A percentile compares a stretch with the other conserved stretches of the same genome.
These are phyloP conservation scores for Alloascoidea hylecoeti DNA, from an alignment of 805 yeast genomes.

Conservation along the genomic window DNA sequence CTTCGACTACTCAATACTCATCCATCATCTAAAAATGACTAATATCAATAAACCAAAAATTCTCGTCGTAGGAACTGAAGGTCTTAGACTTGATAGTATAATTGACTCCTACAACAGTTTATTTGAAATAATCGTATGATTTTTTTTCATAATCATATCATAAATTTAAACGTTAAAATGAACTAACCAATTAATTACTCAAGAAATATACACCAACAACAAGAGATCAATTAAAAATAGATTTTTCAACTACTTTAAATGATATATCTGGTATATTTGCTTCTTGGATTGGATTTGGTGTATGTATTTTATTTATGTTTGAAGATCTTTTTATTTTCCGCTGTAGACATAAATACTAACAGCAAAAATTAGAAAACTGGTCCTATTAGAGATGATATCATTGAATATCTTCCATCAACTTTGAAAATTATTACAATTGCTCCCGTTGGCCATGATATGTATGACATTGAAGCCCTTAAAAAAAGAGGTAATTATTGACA, in stretches of 20 bases:
- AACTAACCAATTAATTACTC: too few species aligned
- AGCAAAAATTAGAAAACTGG: constrained; percentile 12
- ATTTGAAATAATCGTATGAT: neutral
- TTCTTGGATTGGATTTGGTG: constrained; percentile 27
- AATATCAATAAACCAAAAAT: neutral
- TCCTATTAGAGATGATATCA: constrained; percentile 12
- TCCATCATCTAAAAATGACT: too few species aligned
- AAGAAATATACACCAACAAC: neutral
- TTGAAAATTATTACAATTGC: constrained; percentile 37
- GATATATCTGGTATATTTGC: constrained; percentile 20
- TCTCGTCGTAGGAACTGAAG: constrained; percentile 20
- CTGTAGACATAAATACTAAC: constrained; percentile 12
- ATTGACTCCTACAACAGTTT: neutral
- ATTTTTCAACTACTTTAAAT: constrained; percentile 16
- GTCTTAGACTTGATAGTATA: neutral
- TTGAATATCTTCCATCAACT: constrained; percentile 29
- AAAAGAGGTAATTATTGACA: constrained; percentile 15
- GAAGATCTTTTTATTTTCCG: too few species aligned
- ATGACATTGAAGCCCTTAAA: constrained; percentile 29
- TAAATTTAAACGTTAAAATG: too few species aligned
- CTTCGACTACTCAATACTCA: too few species aligned
- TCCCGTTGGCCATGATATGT: constrained; percentile 47
- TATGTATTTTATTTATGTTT: too few species aligned
- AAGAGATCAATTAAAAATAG: constrained; percentile 14
- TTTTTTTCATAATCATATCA: too few species aligned